A percentile compares a stretch with the other conserved stretches of the same genome.
These are phyloP conservation scores for Artemisia tridentata DNA, from an alignment of 129 eudicot species.

Conservation along the genomic window DNA sequence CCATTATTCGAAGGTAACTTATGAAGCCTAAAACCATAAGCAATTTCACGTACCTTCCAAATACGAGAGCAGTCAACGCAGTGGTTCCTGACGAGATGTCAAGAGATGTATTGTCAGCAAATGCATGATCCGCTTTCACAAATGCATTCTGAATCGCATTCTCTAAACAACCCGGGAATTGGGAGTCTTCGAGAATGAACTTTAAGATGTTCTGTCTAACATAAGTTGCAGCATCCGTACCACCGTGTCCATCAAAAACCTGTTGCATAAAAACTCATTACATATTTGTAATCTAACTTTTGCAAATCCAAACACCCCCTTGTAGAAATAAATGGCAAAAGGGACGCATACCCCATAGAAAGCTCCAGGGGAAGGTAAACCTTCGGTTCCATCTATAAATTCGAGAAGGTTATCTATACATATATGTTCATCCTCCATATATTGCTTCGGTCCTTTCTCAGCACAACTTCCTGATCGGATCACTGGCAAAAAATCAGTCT, in stretches of 20 bases:
- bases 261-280: constrained; percentile 19
- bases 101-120: constrained; percentile 67
- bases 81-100: constrained; percentile 97
- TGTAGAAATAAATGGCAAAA: neutral
- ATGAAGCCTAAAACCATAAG: neutral
- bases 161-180: constrained; percentile 61
- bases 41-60: constrained; percentile 61
- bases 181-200: constrained; percentile 69
- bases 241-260: constrained; percentile 99
- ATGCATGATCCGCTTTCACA: constrained; percentile 74
- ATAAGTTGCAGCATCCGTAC: constrained; percentile 83
- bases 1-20: no score
- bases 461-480: constrained; percentile 91
- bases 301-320: neutral
- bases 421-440: constrained; percentile 92
- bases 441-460: constrained; percentile 81
- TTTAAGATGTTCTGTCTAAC: constrained; percentile 62
- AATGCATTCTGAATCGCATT: constrained; percentile 74
- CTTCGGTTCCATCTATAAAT: constrained; percentile 47
- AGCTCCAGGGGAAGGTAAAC: constrained; percentile 73
- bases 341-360: constrained; percentile 74
- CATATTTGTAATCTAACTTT: neutral
- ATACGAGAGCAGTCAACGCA: constrained; percentile 68
- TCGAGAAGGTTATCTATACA: constrained; percentile 71
- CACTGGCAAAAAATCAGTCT: constrained; percentile 52